Base-by-base conservation (phyloP, 2,329 filamentous ascomycete species). In the Cordyceps militaris region DNA sequence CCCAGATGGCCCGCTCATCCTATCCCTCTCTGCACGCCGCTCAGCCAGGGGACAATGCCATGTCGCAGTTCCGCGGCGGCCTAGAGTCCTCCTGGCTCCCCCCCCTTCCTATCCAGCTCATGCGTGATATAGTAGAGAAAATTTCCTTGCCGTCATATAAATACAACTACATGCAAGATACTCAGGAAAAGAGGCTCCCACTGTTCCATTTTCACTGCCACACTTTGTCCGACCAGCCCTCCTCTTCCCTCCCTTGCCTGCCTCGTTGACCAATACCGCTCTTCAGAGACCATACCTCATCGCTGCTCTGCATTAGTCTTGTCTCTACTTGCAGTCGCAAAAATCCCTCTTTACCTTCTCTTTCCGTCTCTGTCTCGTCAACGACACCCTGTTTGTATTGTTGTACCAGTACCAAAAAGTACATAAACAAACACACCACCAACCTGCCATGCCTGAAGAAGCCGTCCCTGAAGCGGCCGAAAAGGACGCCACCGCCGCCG, bases 391-490 rank as follows among this genome's bases (percentile, higher is more conserved):
- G 30, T 32, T 30, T 36, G 32, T 36, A 21, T 13, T 24, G 28
- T 19, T 56, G 23, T 43, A 42, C 24, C 43, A 11, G 44, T 49
- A 48, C 53, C 28, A 48, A 55, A n/a, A 13, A 32, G 24, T 30
- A 56, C 47, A 50, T 34, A 21, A 30, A 16, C 8, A 3, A n/a
- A 48, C 26, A 3, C 38, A 7, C 38, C n/a, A 21, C 16, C 16
- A 2, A 40, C 4, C 16, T 2, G 3, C 16, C 26, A 66, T 66
- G 64, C 32, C 62, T 42, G 62, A 61, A 55, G 59, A 65, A 21
- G 24, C 59, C 13, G 14, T 63, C 23, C 59, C 57, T 19, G 63
- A 65, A 7, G 53, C 59, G 16, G 56, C 61, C 30, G 64, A 65
- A 21, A 63, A 65, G 44, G 63, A 65, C 34, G 56, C 61, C n/a